These are phyloP conservation scores for Rubus idaeus DNA, from an alignment of 306 rosid genomes.

Conservation along the genomic window DNA sequence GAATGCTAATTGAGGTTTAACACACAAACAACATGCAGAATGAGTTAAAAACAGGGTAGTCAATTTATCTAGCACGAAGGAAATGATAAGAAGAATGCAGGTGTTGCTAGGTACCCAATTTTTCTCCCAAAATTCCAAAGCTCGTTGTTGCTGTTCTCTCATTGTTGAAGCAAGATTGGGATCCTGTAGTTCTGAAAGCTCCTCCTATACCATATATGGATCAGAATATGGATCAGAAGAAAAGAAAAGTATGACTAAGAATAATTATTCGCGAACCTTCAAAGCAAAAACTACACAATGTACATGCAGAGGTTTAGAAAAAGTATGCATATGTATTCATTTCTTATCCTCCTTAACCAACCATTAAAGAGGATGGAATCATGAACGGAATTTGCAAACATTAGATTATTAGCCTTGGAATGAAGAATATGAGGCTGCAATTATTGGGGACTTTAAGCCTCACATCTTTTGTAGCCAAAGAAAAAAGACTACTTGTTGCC, in stretches of 20 bases:
- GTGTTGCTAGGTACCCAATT: conserved; percentile 64
- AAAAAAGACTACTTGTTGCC: background rate
- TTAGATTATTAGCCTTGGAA: background rate
- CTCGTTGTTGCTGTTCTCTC: conserved; percentile 65
- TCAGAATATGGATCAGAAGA: too few relatives aligned
- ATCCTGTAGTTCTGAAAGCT: conserved; percentile 86
- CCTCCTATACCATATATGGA: conserved; percentile 56
- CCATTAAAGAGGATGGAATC: background rate
- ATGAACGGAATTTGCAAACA: background rate
- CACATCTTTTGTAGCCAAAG: too few relatives aligned
- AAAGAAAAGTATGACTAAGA: background rate
- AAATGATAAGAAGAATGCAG: conserved; percentile 21
- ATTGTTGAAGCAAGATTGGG: conserved; percentile 66
- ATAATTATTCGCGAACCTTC: background rate
- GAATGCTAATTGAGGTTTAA: conserved; percentile 56
- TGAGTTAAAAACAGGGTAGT: background rate
- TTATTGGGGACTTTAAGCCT: background rate
- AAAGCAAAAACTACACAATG: background rate
- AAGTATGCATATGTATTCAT: background rate
- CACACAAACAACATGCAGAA: conserved; percentile 11
- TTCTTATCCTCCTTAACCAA: background rate
- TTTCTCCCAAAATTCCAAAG: conserved; percentile 74
- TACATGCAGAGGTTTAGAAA: background rate
- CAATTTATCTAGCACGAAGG: background rate
- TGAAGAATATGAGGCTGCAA: too few relatives aligned